Base-by-base conservation (phyloP, 2,329 filamentous ascomycete species). In the Ophiostoma australiae region DNA sequence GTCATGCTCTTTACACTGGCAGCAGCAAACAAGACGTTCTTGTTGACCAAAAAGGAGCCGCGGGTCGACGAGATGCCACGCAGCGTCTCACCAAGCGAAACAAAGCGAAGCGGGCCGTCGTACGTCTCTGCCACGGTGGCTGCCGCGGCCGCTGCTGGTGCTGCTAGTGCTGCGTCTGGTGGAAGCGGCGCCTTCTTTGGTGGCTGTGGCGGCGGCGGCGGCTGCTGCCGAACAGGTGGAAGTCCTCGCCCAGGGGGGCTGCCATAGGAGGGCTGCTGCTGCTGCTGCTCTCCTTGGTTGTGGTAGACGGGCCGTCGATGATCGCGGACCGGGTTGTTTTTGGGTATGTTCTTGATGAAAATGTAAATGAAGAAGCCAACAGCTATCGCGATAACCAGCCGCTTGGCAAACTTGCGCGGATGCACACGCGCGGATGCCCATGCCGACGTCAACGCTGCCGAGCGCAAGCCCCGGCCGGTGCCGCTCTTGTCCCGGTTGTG, bases 11-110 rank as follows among this genome's bases (percentile, higher is more conserved):
- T 86, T 69, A 96, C 80, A 73, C 85, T 93, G 0, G 91, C 89
- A 3, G 91, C 89, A 4, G 89, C 90, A 77, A 97, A 97, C 3
- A 97, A 79, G 20, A 97, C 85, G 76, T 93, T 93, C 69, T 86
- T 86, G 76, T 91, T 92, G 52, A 80, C 77, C 41, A 77, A 73
- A 70, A 81, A 81, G 68, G 80, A 79, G 4, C 89, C 89, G 35
- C 81, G 81, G 0, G 86, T 88, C 27, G 79, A 81, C 8, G 82
- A 78, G 63, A 90, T 86, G 15, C 82, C 84, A 61, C 89, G 86
- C 58, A 97, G 81, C 3, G 90, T 88, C 23, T 79, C 76, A 0
- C 86, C 86, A 61, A 97, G 84, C 13, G 86, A 79, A 75, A 85
- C 86, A 77, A 92, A 94, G 75, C 83, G 87, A 75, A 96, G 84